Evolutionary conservation across 148 eudicot species (phyloP).

Genomic region (Spergularia marina): DNA sequence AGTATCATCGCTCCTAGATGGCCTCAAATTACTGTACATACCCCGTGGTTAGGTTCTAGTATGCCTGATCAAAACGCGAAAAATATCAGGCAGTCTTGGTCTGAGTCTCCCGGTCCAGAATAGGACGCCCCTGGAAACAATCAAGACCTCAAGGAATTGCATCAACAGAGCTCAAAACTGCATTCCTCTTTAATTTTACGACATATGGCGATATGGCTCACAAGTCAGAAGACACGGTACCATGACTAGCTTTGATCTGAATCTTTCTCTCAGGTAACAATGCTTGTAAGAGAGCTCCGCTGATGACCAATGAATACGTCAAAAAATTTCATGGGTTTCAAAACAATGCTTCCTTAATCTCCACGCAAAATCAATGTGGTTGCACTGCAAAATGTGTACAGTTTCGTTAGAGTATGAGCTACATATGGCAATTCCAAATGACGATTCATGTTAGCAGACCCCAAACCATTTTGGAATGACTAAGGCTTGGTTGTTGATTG

Average conservation of each 20-base stretch:
- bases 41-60: background rate
- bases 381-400: conserved; percentile 8
- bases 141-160: background rate
- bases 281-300: background rate
- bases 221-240: background rate
- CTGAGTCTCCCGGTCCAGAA: background rate
- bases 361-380: conserved; percentile 6
- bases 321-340: background rate
- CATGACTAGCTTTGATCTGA: conserved; percentile 2
- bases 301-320: background rate
- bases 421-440: too few relatives aligned
- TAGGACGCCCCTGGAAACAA: background rate
- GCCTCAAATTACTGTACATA: conserved; percentile 19
- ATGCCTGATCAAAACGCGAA: conserved; percentile 10
- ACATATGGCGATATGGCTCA: conserved; percentile 1
- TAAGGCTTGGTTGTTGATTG: too few relatives aligned
- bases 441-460: too few relatives aligned
- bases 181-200: conserved; percentile 2
- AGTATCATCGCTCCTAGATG: background rate
- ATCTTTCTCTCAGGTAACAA: background rate
- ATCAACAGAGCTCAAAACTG: conserved; percentile 13
- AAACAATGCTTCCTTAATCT: conserved; percentile 6
- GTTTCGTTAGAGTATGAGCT: too few relatives aligned
- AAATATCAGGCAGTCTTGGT: background rate
- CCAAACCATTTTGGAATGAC: too few relatives aligned